Percentiles rank a stretch among this genome's conserved stretches.
Evolutionary conservation across 371 early-diverging fungal species (phyloP).

Genomic region (Synchytrium microbalum): DNA sequence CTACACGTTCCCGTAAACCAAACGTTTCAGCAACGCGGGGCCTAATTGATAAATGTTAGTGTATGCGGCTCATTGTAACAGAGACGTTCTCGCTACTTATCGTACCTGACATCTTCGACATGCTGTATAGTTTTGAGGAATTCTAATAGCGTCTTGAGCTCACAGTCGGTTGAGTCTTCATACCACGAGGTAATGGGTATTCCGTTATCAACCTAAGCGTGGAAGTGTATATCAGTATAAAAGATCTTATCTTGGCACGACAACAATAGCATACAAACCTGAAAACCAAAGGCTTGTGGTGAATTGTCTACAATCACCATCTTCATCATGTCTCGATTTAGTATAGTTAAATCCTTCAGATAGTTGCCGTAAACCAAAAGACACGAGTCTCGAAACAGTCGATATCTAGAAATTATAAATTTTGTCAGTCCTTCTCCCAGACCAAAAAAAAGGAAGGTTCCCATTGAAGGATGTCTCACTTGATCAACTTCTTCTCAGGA

Average conservation of each 20-base stretch:
- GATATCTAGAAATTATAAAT: conserved; percentile 30
- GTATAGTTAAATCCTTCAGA: conserved; percentile 57
- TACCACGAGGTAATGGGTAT: conserved; percentile 66
- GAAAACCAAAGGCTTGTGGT: conserved; percentile 34
- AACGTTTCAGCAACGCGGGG: not conserved
- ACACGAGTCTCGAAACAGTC: conserved; percentile 61
- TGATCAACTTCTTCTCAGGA: conserved; percentile 36
- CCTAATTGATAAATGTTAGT: not conserved
- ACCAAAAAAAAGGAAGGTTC: conserved; percentile 1
- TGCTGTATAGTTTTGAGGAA: conserved; percentile 47
- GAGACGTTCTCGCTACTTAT: not conserved
- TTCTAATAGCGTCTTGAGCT: conserved; percentile 44
- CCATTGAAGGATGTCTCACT: conserved; percentile 7
- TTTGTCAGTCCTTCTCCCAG: not conserved
- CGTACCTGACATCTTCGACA: conserved; percentile 53
- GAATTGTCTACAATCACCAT: conserved; percentile 62
- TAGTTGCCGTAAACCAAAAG: conserved; percentile 54
- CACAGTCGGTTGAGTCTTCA: conserved; percentile 49
- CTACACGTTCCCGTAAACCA: not conserved
- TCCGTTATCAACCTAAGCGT: conserved; percentile 44
- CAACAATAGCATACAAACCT: conserved; percentile 6
- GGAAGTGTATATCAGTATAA: conserved; percentile 44
- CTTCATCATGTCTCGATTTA: conserved; percentile 56
- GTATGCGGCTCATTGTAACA: not conserved
- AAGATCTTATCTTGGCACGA: conserved; percentile 45